Conservation (phyloP, 495 filamentous ascomycete species). For the Jackrogersella minutella region DNA sequence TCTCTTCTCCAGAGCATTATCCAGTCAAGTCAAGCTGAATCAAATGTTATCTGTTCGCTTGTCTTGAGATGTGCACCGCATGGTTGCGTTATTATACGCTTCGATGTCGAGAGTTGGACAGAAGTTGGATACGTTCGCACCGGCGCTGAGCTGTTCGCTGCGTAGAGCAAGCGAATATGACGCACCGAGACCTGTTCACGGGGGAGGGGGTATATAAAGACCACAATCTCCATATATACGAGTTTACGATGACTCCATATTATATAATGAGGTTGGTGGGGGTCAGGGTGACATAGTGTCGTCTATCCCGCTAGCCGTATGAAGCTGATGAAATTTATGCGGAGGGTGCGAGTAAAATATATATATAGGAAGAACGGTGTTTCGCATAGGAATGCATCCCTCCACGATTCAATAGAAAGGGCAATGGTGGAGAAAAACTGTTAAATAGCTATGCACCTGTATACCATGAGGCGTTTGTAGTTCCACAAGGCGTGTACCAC, state of each 20-base stretch:
- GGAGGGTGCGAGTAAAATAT: background rate
- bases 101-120: background rate
- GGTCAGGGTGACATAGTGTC: background rate
- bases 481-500: background rate
- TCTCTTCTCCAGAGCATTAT: background rate
- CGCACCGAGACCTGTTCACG: no score
- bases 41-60: background rate
- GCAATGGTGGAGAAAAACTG: background rate
- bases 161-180: background rate
- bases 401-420: background rate
- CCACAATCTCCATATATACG: background rate
- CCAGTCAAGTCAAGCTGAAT: slow-evolving; percentile 8
- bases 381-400: background rate
- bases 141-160: background rate
- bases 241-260: background rate
- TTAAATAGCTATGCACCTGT: background rate
- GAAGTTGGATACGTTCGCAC: background rate
- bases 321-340: background rate
- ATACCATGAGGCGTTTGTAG: background rate
- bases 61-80: background rate
- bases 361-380: background rate
- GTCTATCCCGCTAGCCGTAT: background rate
- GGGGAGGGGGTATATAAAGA: background rate
- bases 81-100: background rate
- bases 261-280: background rate